Evolutionary conservation across 352 stramenopile species (phyloP).

Genomic region (Plasmopara viticola): DNA sequence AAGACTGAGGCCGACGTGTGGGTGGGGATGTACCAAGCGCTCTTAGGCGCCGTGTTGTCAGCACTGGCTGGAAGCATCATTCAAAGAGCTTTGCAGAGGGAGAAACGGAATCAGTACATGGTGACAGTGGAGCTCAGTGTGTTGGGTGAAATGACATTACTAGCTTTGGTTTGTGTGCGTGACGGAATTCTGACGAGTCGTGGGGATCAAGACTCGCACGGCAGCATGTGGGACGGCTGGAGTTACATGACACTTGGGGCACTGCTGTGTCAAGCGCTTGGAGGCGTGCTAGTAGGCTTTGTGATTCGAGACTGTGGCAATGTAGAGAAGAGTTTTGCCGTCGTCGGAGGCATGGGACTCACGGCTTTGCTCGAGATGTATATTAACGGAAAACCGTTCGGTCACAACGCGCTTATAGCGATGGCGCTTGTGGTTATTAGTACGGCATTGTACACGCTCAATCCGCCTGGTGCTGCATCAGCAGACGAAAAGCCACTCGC

Average conservation of each 20-base stretch:
- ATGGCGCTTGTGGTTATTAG: conserved; percentile 57
- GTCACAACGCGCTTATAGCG: conserved; percentile 40
- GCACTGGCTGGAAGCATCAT: conserved; percentile 73
- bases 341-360: conserved; percentile 76
- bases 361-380: conserved; percentile 61
- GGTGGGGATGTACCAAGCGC: conserved; percentile 63
- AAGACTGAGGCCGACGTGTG: conserved; percentile 33
- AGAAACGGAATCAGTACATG: conserved; percentile 73
- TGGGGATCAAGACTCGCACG: conserved; percentile 23
- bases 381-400: conserved; percentile 70
- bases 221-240: conserved; percentile 64
- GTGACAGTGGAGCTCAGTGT: conserved; percentile 77
- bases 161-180: conserved; percentile 38
- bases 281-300: conserved; percentile 70
- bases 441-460: conserved; percentile 68
- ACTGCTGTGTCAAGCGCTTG: conserved; percentile 60
- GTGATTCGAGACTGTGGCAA: conserved; percentile 84
- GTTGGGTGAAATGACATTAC: conserved; percentile 53
- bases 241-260: conserved; percentile 54
- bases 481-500: conserved; percentile 17
- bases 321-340: conserved; percentile 79
- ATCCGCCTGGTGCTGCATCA: conserved; percentile 32
- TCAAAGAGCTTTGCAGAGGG: conserved; percentile 57
- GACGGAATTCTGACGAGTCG: conserved; percentile 12
- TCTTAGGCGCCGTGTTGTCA: conserved; percentile 67